Evolutionary conservation across 2,329 filamentous ascomycete genomes (phyloP).

Genomic region (Sporothrix phasma): DNA sequence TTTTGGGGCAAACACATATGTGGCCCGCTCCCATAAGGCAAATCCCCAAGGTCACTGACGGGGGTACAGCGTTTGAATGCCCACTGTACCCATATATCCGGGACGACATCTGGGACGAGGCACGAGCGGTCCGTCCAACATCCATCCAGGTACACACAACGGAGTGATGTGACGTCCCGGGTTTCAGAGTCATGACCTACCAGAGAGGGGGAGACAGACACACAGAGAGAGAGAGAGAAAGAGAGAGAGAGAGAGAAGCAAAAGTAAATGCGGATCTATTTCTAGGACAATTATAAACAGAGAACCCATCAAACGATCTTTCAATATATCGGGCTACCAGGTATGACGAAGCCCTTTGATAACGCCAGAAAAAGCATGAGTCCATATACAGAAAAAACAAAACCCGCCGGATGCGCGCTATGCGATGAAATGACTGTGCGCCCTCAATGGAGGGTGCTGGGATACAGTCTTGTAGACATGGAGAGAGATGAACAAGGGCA

Average conservation of each 20-base stretch:
- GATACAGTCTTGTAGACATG: neutral
- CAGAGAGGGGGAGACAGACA: too few species aligned
- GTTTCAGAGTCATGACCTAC: too few species aligned
- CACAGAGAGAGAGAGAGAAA: neutral
- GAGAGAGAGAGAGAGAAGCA: neutral
- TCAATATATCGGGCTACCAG: neutral
- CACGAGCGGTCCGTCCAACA: too few species aligned
- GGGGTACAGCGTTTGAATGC: neutral
- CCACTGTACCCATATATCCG: neutral
- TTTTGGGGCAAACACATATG: neutral
- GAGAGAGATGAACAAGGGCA: too few species aligned
- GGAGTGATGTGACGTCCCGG: too few species aligned
- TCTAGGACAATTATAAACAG: neutral
- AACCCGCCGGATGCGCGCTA: slow-evolving; percentile 1
- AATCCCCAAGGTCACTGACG: too few species aligned
- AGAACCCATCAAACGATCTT: neutral
- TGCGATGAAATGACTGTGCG: neutral
- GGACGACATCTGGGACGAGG: neutral
- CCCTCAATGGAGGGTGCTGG: neutral
- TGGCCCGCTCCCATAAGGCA: neutral
- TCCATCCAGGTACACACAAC: neutral
- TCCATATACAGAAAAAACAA: neutral
- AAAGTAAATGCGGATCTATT: neutral
- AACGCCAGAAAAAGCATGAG: neutral
- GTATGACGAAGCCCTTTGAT: neutral